A percentile compares a stretch with the other conserved stretches of the same genome.
phyloP scores from a whole-genome alignment of 2,329 filamentous ascomycete genomes.

The Reticulascus tulasneorum region DNA sequence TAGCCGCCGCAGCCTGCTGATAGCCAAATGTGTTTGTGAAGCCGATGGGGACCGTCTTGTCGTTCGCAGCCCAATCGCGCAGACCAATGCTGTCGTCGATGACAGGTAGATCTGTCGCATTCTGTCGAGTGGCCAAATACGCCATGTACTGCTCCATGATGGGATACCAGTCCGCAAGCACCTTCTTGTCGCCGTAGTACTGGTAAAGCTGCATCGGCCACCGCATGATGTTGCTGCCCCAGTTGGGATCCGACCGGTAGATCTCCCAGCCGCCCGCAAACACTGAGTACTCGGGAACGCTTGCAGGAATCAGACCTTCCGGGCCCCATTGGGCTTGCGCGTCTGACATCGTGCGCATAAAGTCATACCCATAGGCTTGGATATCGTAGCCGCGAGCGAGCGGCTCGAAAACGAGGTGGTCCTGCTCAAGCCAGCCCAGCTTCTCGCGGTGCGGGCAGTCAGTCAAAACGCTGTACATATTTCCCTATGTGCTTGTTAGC shows the following conservation, averaged over 20 bases:
- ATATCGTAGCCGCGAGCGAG: background rate
- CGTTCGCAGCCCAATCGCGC: background rate
- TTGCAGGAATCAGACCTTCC: background rate
- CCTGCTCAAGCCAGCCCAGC: background rate
- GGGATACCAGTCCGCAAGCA: background rate
- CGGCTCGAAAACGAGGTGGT: background rate
- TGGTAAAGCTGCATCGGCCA: background rate
- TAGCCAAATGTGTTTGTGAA: background rate
- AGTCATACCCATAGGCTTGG: background rate
- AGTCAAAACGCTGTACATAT: background rate
- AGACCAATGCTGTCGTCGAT: background rate
- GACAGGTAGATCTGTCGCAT: background rate
- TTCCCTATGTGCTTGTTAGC: background rate
- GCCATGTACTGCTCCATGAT: background rate
- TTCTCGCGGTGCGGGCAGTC: background rate
- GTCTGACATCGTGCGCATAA: background rate
- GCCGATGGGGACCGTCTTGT: background rate
- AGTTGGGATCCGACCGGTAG: background rate
- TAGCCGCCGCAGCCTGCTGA: background rate
- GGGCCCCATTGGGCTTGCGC: background rate
- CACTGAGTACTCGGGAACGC: background rate
- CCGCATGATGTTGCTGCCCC: background rate
- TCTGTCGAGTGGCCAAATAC: background rate
- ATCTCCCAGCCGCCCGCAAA: background rate
- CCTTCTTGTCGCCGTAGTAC: background rate